Percentiles rank a stretch among this genome's conserved stretches.
These are phyloP conservation scores for Colletotrichum sp. DNA, from an alignment of 2,329 filamentous ascomycete genomes.

Conservation along the genomic window DNA sequence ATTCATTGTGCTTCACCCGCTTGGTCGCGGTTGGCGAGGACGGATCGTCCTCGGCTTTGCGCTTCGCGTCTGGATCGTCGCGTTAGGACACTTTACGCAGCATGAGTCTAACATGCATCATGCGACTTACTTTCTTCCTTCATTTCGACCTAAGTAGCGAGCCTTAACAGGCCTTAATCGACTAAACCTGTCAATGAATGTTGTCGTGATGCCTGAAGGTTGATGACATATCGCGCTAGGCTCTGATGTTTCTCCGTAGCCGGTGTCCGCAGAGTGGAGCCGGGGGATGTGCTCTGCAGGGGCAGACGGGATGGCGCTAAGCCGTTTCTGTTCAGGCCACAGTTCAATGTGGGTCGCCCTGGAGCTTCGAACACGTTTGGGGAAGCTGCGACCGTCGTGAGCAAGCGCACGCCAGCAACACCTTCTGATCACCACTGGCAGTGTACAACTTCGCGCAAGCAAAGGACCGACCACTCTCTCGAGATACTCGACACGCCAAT, in stretches of 20 bases:
- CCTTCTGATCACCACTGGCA: not conserved
- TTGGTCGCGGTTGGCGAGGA: slow-evolving; percentile 67
- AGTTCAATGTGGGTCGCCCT: slow-evolving; percentile 32
- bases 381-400: slow-evolving; percentile 17
- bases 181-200: not conserved
- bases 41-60: slow-evolving; percentile 74
- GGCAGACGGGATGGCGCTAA: slow-evolving; percentile 34
- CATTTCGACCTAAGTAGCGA: slow-evolving; percentile 24
- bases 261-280: slow-evolving; percentile 2
- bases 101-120: not conserved
- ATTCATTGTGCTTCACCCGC: slow-evolving; percentile 61
- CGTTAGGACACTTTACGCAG: not conserved
- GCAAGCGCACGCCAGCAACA: not conserved
- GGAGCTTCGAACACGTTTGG: slow-evolving; percentile 23
- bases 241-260: slow-evolving; percentile 17
- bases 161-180: slow-evolving; percentile 11
- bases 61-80: slow-evolving; percentile 56
- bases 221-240: slow-evolving; percentile 22
- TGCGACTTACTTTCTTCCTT: slow-evolving; percentile 45
- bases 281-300: slow-evolving; percentile 27
- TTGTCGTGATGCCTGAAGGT: slow-evolving; percentile 3
- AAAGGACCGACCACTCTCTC: not conserved
- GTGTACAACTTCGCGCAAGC: not conserved
- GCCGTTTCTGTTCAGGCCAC: slow-evolving; percentile 37
- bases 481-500: not conserved